Conservation (phyloP, 2,329 filamentous ascomycete species). For the Bertia moriformis region DNA sequence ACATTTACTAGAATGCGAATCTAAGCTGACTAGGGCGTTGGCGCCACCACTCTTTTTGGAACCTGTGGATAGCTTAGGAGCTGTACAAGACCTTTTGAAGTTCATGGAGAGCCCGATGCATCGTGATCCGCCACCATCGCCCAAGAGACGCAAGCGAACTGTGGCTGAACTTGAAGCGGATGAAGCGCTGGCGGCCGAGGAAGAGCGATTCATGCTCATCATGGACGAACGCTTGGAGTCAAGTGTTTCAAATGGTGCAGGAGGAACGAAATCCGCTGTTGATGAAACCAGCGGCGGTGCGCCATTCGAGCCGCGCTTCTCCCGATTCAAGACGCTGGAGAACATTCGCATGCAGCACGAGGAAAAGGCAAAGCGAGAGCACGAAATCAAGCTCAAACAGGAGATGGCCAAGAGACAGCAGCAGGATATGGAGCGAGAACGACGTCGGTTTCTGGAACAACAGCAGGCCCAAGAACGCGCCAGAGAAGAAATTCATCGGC, state of each 20-base stretch:
- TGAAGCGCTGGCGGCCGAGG: constrained; percentile 75
- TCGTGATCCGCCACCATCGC: constrained; percentile 60
- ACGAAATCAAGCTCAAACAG: constrained; percentile 40
- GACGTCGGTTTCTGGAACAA: constrained; percentile 7
- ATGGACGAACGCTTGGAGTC: constrained; percentile 70
- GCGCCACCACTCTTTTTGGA: constrained; percentile 53
- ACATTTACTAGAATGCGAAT: constrained; percentile 25
- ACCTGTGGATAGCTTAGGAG: constrained; percentile 53
- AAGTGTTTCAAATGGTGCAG: constrained; percentile 38
- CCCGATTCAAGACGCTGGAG: constrained; percentile 80
- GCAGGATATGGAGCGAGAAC: constrained; percentile 21
- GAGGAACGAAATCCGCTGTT: constrained; percentile 41
- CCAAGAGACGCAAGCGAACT: constrained; percentile 83
- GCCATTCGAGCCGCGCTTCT: constrained; percentile 75
- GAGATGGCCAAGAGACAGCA: constrained; percentile 30
- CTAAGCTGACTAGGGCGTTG: constrained; percentile 21
- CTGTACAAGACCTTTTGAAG: constrained; percentile 59
- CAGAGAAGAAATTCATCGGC: constrained; percentile 9
- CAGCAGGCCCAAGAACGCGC: constrained; percentile 21
- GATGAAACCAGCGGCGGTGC: constrained; percentile 59
- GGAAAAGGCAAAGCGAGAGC: constrained; percentile 61
- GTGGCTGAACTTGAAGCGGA: constrained; percentile 90
- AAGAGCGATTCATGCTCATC: constrained; percentile 83
- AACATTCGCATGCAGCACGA: constrained; percentile 67
- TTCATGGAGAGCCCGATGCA: constrained; percentile 65